phyloP scores from a whole-genome alignment of 305 asterid genomes.

The Coffea humblotiana region DNA sequence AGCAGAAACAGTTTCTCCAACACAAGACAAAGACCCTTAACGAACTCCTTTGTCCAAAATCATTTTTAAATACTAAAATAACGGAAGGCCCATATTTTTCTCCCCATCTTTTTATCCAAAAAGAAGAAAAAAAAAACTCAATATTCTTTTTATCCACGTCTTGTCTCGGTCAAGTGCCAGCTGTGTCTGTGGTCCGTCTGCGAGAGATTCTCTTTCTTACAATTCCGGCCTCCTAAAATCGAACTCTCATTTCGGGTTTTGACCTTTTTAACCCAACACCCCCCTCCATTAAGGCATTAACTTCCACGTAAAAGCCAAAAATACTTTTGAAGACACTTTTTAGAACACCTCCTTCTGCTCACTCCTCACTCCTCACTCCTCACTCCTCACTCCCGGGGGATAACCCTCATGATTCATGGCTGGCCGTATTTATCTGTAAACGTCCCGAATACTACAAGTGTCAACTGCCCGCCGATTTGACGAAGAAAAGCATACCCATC shows the following conservation, averaged over 20 bases:
- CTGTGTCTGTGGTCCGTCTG: too few relatives aligned
- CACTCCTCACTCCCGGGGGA: too few relatives aligned
- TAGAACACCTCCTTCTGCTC: accelerated
- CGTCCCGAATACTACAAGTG: slow-evolving; percentile 5
- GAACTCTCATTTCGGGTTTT: too few relatives aligned
- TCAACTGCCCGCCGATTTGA: not conserved
- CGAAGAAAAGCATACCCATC: not conserved
- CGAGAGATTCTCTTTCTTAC: too few relatives aligned
- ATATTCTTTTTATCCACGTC: not conserved
- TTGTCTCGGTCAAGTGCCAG: not conserved
- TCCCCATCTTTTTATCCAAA: not conserved
- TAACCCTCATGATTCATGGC: not conserved
- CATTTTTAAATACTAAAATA: not conserved
- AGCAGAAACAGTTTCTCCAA: too few relatives aligned
- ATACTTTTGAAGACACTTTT: not conserved
- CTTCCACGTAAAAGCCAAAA: too few relatives aligned
- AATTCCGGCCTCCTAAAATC: too few relatives aligned
- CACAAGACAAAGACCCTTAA: not conserved
- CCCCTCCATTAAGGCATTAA: too few relatives aligned
- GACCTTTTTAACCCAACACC: too few relatives aligned
- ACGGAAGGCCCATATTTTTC: not conserved
- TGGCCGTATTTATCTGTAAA: not conserved
- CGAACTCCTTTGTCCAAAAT: slow-evolving; percentile 4
- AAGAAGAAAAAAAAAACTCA: too few relatives aligned
- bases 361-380: too few relatives aligned